Evolutionary conservation across 2,329 filamentous ascomycete species (phyloP).

Genomic region (Aspergillus felis): DNA sequence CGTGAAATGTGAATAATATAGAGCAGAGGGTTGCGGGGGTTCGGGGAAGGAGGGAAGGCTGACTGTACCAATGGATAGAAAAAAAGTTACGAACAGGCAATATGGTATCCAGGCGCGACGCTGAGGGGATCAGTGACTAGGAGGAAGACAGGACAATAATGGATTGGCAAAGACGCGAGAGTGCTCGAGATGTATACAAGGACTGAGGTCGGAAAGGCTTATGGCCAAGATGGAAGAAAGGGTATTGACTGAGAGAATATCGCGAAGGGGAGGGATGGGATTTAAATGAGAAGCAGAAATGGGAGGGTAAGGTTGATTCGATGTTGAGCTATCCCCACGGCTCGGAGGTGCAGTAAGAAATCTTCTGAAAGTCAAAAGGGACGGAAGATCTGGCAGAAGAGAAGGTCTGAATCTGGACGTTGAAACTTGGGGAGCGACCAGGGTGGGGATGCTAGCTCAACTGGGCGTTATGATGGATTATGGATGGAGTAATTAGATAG

Average conservation of each 20-base stretch:
- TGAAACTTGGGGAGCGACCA: slow-evolving; percentile 11
- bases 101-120: background rate
- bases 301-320: slow-evolving; percentile 14
- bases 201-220: slow-evolving; percentile 1
- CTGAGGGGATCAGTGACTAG: background rate
- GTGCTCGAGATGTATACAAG: background rate
- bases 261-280: slow-evolving; percentile 6
- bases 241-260: slow-evolving; percentile 18
- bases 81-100: background rate
- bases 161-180: slow-evolving; percentile 5
- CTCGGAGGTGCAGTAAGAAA: background rate
- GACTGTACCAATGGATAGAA: background rate
- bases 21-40: background rate
- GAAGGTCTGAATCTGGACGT: slow-evolving; percentile 4
- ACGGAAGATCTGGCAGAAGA: slow-evolving; percentile 10
- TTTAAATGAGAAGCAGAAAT: slow-evolving; percentile 7
- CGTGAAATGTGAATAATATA: slow-evolving; percentile 6
- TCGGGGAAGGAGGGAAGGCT: background rate
- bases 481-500: background rate
- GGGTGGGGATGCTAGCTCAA: background rate
- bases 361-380: slow-evolving; percentile 1
- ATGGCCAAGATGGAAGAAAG: slow-evolving; percentile 1
- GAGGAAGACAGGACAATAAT: slow-evolving; percentile 1
- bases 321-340: slow-evolving; percentile 11
- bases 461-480: background rate